phyloP scores from a whole-genome alignment of 257 asterid species.

The Pogostemon cablin region DNA sequence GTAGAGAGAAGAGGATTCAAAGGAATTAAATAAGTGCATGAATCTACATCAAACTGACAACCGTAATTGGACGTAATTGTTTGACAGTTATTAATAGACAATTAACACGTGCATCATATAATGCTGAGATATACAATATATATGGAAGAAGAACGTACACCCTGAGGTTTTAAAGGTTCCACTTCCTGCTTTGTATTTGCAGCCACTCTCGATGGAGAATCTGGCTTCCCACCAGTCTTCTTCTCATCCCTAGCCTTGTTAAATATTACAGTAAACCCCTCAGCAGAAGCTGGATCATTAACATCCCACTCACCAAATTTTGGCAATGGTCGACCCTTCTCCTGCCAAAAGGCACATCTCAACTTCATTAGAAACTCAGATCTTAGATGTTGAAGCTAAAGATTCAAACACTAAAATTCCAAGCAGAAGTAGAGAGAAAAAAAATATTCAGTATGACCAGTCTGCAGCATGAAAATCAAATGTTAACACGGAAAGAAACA shows the following conservation, averaged over 20 bases:
- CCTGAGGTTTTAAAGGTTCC: conserved; percentile 73
- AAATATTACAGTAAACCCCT: conserved; percentile 93
- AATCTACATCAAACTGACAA: not conserved
- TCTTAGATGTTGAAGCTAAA: not conserved
- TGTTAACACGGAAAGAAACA: not conserved
- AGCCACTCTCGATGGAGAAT: conserved; percentile 72
- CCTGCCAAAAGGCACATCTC: conserved; percentile 45
- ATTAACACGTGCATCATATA: not conserved
- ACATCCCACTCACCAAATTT: conserved; percentile 99
- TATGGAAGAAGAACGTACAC: conserved; percentile 58
- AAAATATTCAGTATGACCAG: not conserved
- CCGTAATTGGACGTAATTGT: conserved; percentile 1
- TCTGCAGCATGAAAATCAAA: not conserved
- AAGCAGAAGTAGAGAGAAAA: not conserved
- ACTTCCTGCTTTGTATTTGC: conserved; percentile 52
- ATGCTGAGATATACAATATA: conserved; percentile 1
- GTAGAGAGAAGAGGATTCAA: not conserved
- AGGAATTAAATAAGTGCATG: not conserved
- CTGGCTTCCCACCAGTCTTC: conserved; percentile 93
- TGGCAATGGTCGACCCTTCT: conserved; percentile 92
- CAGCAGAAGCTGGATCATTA: conserved; percentile 97
- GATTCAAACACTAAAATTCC: conserved; percentile 3
- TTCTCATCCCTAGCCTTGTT: conserved; percentile 98
- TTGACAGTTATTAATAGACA: not conserved
- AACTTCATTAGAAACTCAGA: not conserved